Conservation (phyloP, 208 protist genomes). For the Jaenimonas drosophilae region DNA sequence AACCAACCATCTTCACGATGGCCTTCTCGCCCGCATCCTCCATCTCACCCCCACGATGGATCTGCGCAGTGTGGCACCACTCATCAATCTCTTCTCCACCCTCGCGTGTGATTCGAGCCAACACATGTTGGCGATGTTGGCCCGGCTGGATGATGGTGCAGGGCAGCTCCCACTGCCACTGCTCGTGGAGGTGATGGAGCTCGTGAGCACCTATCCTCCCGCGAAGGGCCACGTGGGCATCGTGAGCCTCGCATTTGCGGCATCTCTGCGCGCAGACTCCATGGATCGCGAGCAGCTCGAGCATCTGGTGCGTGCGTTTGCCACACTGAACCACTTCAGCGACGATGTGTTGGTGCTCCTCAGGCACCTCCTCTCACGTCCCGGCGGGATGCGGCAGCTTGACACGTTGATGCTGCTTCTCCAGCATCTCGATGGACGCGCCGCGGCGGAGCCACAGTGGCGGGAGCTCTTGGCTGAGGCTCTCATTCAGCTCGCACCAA, state of each 20-base stretch:
- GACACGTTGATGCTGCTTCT: conserved; percentile 24
- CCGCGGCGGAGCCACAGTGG: conserved; percentile 19
- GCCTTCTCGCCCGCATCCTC: conserved; percentile 5
- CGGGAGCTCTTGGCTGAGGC: conserved; percentile 29
- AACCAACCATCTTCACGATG: conserved; percentile 5
- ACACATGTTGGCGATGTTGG: conserved; percentile 48
- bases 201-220: conserved; percentile 74
- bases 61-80: conserved; percentile 24
- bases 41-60: conserved; percentile 28
- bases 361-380: conserved; percentile 26
- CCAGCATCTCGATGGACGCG: conserved; percentile 20
- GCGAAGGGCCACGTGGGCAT: conserved; percentile 52
- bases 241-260: conserved; percentile 59
- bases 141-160: conserved; percentile 43
- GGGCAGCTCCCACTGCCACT: conserved; percentile 52
- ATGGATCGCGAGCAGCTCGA: conserved; percentile 51
- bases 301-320: conserved; percentile 43
- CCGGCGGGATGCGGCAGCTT: conserved; percentile 59
- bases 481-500: conserved; percentile 29
- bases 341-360: conserved; percentile 73
- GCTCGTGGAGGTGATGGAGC: conserved; percentile 34
- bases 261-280: conserved; percentile 30
- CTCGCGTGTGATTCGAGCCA: conserved; percentile 32
- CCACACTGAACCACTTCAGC: conserved; percentile 49
- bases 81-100: conserved; percentile 67